Evolutionary conservation across 257 asterid species (phyloP).

Genomic region (Misopates orontium): DNA sequence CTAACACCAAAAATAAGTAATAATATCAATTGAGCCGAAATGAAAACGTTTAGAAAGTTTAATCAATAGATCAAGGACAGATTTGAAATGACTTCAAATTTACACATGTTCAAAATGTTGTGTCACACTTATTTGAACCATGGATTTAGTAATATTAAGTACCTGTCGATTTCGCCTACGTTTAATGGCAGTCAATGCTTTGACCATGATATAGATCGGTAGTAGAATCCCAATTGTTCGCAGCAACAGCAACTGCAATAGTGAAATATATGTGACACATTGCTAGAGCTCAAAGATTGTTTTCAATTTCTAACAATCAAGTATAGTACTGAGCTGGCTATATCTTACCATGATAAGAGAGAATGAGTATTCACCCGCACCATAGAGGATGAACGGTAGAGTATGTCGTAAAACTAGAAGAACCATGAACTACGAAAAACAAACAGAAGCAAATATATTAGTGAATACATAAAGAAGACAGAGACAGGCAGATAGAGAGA

Average conservation of each 20-base stretch:
- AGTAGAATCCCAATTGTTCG: conserved; percentile 53
- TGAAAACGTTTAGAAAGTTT: neutral
- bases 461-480: neutral
- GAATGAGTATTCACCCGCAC: conserved; percentile 50
- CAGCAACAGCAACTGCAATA: conserved; percentile 51
- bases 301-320: neutral
- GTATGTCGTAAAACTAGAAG: conserved; percentile 69
- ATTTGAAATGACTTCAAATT: no score
- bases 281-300: neutral
- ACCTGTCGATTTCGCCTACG: conserved; percentile 58
- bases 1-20: conserved; percentile 26
- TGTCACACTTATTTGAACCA: neutral
- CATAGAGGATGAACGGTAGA: conserved; percentile 49
- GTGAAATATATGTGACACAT: neutral
- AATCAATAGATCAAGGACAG: no score
- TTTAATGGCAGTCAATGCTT: conserved; percentile 45
- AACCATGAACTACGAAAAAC: conserved; percentile 51
- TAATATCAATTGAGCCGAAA: neutral
- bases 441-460: conserved; percentile 15
- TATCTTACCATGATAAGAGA: conserved; percentile 48
- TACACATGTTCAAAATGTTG: neutral
- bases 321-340: neutral
- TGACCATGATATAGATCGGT: conserved; percentile 59
- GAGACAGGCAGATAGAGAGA: conserved; percentile 15
- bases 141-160: neutral